Evolutionary conservation across 352 stramenopile genomes (phyloP), one percentile per base, ranked within the genome.

Genomic region (Globisporangium orthogonon): DNA sequence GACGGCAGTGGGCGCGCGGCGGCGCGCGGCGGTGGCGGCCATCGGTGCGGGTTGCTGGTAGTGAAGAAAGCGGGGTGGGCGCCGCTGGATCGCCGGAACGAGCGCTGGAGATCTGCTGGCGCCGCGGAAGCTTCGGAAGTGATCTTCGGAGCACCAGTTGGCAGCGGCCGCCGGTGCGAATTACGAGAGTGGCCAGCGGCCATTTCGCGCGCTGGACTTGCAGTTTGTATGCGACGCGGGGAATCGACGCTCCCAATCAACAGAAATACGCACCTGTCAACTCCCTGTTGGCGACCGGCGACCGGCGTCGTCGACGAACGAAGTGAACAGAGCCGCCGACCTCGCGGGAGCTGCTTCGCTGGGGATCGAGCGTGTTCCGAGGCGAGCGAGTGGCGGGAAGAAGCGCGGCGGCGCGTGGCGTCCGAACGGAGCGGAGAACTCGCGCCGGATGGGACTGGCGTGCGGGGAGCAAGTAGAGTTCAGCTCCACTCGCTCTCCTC

Each of bases 1-100:
- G 54, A 93, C 74, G 39, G 78, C 80, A n/a, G 83, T 93, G 15
- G 66, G 63, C 52, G 62, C 57, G 48, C 61, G 52, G 62, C 77
- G 71, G 23, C 23, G 23, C 54, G 73, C 67, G 31, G 70, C 68
- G 56, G 70, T 77, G 52, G 48, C 28, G 30, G 31, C 30, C 49
- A 54, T 54, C 18, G 23, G 23, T 23, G 1, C 7, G 10, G 2
- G 11, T 9, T 43, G 37, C 37, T 43, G n/a, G 44, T 29, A 14
- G 44, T 15, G 44, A 3, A 29, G 43, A 29, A 15, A 29, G n/a
- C 9, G 43, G 18, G 13, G 23, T 23, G 23, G 43, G 30, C 7
- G 7, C 11, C 7, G 17, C 7, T 13, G 18, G 44, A 49, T 30
- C 44, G n/a, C n/a, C 44, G 44, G 44, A 49, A 49, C 35, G 35